phyloP scores from a whole-genome alignment of 2,329 filamentous ascomycete genomes.

The Stagonosporopsis tanaceti region DNA sequence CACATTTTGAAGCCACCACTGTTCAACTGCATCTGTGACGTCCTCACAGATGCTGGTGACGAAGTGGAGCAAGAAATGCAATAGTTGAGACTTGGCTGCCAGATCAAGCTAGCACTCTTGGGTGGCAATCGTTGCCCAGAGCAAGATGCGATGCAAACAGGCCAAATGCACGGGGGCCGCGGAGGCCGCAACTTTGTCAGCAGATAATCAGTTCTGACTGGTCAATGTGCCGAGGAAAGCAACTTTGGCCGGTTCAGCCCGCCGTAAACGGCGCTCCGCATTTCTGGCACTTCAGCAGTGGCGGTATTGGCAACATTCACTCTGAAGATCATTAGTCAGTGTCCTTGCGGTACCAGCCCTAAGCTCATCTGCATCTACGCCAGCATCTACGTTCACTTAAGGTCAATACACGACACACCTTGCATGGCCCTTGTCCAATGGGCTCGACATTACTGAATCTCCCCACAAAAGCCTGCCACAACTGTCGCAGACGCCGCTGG shows the following conservation, averaged over 20 bases:
- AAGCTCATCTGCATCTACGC: conserved; percentile 20
- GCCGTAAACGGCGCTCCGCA: conserved; percentile 22
- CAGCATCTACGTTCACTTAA: conserved; percentile 13
- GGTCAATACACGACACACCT: conserved; percentile 34
- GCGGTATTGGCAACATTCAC: conserved; percentile 23
- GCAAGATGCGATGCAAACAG: conserved; percentile 7
- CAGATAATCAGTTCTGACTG: conserved; percentile 19
- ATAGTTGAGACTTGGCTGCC: conserved; percentile 38
- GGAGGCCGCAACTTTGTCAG: conserved; percentile 16
- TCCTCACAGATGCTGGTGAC: conserved; percentile 24
- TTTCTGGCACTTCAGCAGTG: conserved; percentile 16
- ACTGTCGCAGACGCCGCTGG: conserved; percentile 67
- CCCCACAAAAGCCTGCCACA: conserved; percentile 62
- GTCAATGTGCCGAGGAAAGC: conserved; percentile 23
- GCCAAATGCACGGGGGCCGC: conserved; percentile 16
- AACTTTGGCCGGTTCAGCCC: conserved; percentile 18
- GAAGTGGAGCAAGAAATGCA: conserved; percentile 28
- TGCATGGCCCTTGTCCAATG: conserved; percentile 47
- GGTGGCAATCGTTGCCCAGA: conserved; percentile 7
- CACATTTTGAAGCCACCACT: conserved; percentile 4
- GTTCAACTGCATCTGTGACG: conserved; percentile 31
- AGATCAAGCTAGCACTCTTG: conserved; percentile 1
- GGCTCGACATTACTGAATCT: conserved; percentile 38
- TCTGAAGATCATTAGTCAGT: conserved; percentile 23
- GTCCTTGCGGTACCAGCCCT: conserved; percentile 19